phyloP scores from a whole-genome alignment of 176 grass and related monocot genomes.

The Rhynchospora tenuis region DNA sequence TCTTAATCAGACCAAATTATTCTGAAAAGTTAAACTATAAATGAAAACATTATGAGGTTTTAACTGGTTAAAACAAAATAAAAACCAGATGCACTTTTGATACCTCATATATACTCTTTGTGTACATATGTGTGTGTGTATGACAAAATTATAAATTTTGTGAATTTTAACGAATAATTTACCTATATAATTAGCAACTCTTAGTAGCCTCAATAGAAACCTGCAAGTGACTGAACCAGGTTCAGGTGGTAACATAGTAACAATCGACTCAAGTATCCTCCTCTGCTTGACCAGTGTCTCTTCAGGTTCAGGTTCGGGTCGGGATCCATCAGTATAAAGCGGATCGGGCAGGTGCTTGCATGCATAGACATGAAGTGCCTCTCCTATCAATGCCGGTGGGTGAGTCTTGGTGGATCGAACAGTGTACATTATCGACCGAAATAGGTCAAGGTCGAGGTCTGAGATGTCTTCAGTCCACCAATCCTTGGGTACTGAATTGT shows the following conservation, averaged over 20 bases:
- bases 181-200: constrained; percentile 51
- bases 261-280: constrained; percentile 74
- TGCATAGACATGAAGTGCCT: constrained; percentile 90
- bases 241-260: constrained; percentile 68
- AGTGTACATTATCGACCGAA: constrained; percentile 66
- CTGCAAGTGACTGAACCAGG: constrained; percentile 51
- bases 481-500: constrained; percentile 67
- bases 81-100: neutral
- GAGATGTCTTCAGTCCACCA: constrained; percentile 99
- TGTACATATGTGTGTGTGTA: neutral
- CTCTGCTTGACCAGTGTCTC: constrained; percentile 46
- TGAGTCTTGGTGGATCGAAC: constrained; percentile 52
- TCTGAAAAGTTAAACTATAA: neutral
- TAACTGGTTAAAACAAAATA: neutral
- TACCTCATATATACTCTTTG: neutral
- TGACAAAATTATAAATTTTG: neutral
- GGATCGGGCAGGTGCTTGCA: constrained; percentile 80
- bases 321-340: neutral
- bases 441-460: constrained; percentile 86
- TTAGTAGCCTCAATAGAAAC: constrained; percentile 77
- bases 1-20: neutral
- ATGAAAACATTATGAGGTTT: neutral
- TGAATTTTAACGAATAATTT: neutral
- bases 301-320: constrained; percentile 21
- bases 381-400: constrained; percentile 71